Percentiles rank a stretch among this genome's conserved stretches.
These are phyloP conservation scores for Globisporangium nodosum DNA, from an alignment of 352 stramenopile genomes.

Conservation along the genomic window DNA sequence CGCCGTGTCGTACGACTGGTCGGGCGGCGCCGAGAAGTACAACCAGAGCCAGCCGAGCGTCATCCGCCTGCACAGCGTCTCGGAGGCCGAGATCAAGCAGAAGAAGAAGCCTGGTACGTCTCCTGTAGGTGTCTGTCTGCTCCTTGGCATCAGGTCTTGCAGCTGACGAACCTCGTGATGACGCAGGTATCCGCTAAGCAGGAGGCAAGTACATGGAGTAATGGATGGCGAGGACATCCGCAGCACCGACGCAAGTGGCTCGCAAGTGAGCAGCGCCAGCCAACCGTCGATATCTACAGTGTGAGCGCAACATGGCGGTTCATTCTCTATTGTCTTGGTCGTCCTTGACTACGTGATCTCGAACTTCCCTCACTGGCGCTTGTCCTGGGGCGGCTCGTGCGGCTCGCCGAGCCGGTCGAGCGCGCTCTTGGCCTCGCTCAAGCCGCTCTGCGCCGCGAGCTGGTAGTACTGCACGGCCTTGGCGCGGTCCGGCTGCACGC, in stretches of 20 bases:
- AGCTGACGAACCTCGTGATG: not conserved
- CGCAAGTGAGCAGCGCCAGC: not conserved
- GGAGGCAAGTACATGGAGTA: too few relatives aligned
- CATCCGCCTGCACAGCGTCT: slow-evolving; percentile 91
- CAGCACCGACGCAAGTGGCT: too few relatives aligned
- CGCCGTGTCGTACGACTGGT: slow-evolving; percentile 97
- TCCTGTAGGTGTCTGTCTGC: too few relatives aligned
- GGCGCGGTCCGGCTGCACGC: slow-evolving; percentile 31
- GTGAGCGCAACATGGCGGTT: too few relatives aligned
- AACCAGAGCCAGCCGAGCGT: slow-evolving; percentile 84
- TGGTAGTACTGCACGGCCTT: slow-evolving; percentile 82
- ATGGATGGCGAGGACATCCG: too few relatives aligned
- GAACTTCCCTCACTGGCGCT: not conserved
- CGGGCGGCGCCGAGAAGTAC: slow-evolving; percentile 89
- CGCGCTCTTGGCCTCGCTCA: slow-evolving; percentile 46
- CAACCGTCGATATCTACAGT: not conserved
- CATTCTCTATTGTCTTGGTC: too few relatives aligned
- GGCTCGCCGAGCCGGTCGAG: slow-evolving; percentile 46
- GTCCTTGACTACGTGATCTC: too few relatives aligned
- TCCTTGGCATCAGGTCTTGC: too few relatives aligned
- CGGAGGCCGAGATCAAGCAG: slow-evolving; percentile 94
- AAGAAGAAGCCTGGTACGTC: slow-evolving; percentile 87
- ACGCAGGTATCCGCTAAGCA: slow-evolving; percentile 10
- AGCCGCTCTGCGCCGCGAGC: slow-evolving; percentile 42
- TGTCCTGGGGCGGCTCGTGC: slow-evolving; percentile 21